phyloP scores from a whole-genome alignment of 129 eudicot genomes.

The Apium graveolens region DNA sequence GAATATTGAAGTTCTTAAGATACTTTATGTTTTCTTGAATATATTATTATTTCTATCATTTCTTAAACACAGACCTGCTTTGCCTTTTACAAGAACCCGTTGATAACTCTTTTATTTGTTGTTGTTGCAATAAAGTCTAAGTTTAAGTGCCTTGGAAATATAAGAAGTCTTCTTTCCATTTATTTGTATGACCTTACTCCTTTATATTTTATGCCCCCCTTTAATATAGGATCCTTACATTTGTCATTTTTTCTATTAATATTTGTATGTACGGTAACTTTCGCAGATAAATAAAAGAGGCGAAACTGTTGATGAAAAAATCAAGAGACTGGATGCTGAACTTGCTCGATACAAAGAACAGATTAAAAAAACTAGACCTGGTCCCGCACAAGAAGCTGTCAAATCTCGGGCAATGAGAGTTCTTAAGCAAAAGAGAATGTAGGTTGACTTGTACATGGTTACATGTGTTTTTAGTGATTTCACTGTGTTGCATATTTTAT shows the following conservation, averaged over 20 bases:
- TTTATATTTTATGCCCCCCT: background rate
- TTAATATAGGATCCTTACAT: background rate
- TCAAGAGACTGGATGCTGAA: slow-evolving; percentile 76
- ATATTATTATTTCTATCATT: too few relatives aligned
- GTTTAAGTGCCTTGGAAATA: background rate
- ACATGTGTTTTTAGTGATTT: background rate
- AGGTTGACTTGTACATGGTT: slow-evolving; percentile 14
- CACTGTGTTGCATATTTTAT: background rate
- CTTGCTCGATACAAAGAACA: slow-evolving; percentile 63
- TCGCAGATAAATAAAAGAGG: slow-evolving; percentile 75
- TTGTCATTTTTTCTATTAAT: background rate
- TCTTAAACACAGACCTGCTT: background rate
- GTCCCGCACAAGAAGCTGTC: slow-evolving; percentile 86
- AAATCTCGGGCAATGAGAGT: slow-evolving; percentile 80
- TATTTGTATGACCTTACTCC: background rate
- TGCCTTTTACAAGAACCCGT: background rate
- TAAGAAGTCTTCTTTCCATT: background rate
- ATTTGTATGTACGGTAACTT: background rate
- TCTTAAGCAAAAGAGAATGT: slow-evolving; percentile 79
- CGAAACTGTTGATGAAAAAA: slow-evolving; percentile 78
- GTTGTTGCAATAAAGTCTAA: background rate
- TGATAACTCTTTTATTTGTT: background rate
- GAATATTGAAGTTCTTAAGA: background rate
- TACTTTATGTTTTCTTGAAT: background rate
- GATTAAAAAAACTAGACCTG: slow-evolving; percentile 72